These are phyloP conservation scores for Verticillium longisporum DNA, from an alignment of 2,329 filamentous ascomycete species.

Conservation along the genomic window DNA sequence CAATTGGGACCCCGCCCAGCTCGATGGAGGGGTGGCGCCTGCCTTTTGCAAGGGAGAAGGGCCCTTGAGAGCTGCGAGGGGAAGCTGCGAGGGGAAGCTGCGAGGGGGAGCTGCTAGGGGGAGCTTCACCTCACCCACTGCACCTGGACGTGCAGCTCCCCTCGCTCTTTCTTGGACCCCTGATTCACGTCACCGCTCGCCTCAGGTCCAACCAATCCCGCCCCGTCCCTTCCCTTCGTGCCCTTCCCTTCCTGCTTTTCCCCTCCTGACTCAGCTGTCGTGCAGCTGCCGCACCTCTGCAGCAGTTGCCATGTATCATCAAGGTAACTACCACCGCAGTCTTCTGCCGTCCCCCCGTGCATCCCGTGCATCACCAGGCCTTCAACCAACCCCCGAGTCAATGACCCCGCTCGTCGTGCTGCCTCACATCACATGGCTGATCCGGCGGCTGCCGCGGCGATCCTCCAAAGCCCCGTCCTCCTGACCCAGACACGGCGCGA, in stretches of 20 bases:
- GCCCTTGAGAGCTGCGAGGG: no score
- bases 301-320: neutral
- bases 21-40: neutral
- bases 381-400: neutral
- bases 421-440: neutral
- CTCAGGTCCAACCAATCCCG: neutral
- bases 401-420: neutral
- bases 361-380: neutral
- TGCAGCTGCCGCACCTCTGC: neutral
- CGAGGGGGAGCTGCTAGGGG: no score
- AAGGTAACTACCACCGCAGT: neutral
- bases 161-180: neutral
- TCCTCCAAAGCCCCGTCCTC: neutral
- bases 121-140: neutral
- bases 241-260: no score
- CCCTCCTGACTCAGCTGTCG: neutral
- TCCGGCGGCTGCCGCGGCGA: neutral
- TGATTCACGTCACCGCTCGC: neutral
- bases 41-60: neutral
- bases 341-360: neutral
- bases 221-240: no score
- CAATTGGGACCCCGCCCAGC: neutral
- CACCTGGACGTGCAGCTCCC: neutral
- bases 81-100: no score
- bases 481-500: neutral